phyloP scores from a whole-genome alignment of 2,329 filamentous ascomycete species.

The Talaromyces marneffei region DNA sequence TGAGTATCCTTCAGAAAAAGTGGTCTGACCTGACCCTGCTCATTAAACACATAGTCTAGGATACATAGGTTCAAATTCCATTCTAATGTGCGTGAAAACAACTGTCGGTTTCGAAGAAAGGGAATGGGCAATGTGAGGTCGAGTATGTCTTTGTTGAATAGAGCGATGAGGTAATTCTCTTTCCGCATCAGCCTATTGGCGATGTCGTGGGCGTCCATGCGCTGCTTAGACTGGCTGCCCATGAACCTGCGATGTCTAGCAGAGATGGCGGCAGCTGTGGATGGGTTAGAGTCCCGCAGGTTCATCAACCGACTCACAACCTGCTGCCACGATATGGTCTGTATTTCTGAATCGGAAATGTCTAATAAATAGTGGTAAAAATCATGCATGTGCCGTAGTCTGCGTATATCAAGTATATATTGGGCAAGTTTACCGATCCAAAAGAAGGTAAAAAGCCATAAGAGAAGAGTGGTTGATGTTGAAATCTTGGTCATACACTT shows the following conservation, averaged over 20 bases:
- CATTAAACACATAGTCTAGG: constrained; percentile 89
- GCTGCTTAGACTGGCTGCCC: constrained; percentile 83
- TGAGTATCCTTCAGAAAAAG: constrained; percentile 80
- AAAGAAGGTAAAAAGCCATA: constrained; percentile 82
- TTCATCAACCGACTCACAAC: constrained; percentile 80
- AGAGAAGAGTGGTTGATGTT: constrained; percentile 65
- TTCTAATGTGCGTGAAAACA: constrained; percentile 84
- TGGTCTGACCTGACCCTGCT: constrained; percentile 77
- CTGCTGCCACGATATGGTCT: constrained; percentile 91
- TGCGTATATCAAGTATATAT: constrained; percentile 65
- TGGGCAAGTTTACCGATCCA: constrained; percentile 76
- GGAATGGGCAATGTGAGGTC: constrained; percentile 82
- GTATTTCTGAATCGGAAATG: constrained; percentile 80
- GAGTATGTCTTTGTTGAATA: constrained; percentile 95
- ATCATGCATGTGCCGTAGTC: constrained; percentile 70
- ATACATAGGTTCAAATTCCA: constrained; percentile 90
- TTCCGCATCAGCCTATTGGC: constrained; percentile 94
- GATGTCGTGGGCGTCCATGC: constrained; percentile 93
- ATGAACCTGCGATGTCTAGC: constrained; percentile 57
- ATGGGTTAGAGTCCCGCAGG: constrained; percentile 77
- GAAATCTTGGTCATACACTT: constrained; percentile 74
- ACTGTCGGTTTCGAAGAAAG: constrained; percentile 68
- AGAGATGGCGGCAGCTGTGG: constrained; percentile 62
- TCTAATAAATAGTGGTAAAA: constrained; percentile 80
- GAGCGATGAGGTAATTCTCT: constrained; percentile 92